These are phyloP conservation scores for Oleoguttula mirabilis DNA, from an alignment of 495 filamentous ascomycete species.

Conservation along the genomic window DNA sequence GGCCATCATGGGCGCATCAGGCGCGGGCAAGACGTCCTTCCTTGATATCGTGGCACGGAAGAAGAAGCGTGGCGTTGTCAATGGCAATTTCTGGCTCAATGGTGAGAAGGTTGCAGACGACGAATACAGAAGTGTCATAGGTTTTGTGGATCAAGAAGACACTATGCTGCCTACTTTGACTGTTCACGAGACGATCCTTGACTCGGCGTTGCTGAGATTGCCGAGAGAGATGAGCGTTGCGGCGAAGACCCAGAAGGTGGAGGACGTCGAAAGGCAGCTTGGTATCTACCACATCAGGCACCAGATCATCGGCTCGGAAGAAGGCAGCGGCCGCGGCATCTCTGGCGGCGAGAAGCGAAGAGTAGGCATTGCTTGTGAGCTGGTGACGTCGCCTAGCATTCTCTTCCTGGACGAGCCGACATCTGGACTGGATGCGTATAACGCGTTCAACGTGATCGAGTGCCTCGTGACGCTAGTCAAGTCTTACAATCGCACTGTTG, in stretches of 20 bases:
- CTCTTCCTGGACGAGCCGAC: conserved; percentile 96
- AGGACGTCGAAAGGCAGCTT: conserved; percentile 89
- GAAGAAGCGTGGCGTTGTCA: conserved; percentile 77
- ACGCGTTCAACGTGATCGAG: conserved; percentile 94
- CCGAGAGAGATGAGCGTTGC: conserved; percentile 77
- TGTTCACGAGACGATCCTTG: conserved; percentile 95
- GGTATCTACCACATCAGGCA: conserved; percentile 87
- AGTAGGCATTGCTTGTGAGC: conserved; percentile 92
- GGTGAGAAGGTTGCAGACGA: conserved; percentile 76
- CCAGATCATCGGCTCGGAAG: conserved; percentile 94
- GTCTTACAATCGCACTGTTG: conserved; percentile 88
- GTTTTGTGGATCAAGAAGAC: conserved; percentile 97
- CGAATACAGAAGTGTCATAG: conserved; percentile 82
- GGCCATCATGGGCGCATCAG: conserved; percentile 97
- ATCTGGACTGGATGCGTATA: conserved; percentile 88
- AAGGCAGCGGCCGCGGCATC: conserved; percentile 85
- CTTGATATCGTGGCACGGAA: conserved; percentile 93
- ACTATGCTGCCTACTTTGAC: conserved; percentile 95
- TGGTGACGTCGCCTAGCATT: conserved; percentile 95
- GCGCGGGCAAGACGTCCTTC: conserved; percentile 95
- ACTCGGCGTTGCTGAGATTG: conserved; percentile 78
- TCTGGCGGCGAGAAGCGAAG: conserved; percentile 94
- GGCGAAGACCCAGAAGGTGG: conserved; percentile 77
- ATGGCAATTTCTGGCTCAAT: conserved; percentile 85
- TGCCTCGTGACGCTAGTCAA: conserved; percentile 90